These are phyloP conservation scores for Paramecium octaurelia DNA, from an alignment of 73 alveolate species.

Conservation along the genomic window DNA sequence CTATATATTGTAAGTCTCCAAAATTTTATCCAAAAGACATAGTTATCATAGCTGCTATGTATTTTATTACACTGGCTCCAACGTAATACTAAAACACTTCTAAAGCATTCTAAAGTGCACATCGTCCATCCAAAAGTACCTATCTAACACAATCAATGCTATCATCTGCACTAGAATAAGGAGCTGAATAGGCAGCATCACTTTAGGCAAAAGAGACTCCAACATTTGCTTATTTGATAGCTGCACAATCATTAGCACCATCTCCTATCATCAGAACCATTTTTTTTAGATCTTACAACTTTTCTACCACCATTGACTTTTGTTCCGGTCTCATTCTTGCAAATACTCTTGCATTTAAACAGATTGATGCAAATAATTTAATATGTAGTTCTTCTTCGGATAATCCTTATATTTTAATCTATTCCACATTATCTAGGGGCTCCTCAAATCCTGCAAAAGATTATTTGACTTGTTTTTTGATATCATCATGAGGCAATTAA, in stretches of 20 bases:
- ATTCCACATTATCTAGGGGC: neutral
- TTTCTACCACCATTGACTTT: constrained; percentile 76
- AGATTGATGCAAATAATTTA: constrained; percentile 33
- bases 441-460: constrained; percentile 37
- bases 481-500: neutral
- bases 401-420: neutral
- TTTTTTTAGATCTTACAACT: constrained; percentile 65
- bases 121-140: constrained; percentile 54
- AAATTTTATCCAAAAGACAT: constrained; percentile 59
- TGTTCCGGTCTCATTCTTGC: constrained; percentile 94
- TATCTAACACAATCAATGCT: constrained; percentile 40
- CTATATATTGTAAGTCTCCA: constrained; percentile 10
- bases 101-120: constrained; percentile 9
- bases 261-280: constrained; percentile 89
- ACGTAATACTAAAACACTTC: constrained; percentile 42
- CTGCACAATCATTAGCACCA: constrained; percentile 95
- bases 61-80: constrained; percentile 16
- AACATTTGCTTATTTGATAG: constrained; percentile 81
- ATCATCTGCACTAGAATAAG: constrained; percentile 52
- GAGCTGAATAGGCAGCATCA: constrained; percentile 62
- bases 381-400: neutral
- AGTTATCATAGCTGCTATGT: constrained; percentile 26
- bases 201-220: constrained; percentile 58
- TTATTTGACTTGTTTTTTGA: neutral
- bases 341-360: constrained; percentile 76